These are phyloP conservation scores for Cystofilobasidium ferigula DNA, from an alignment of 768 basidiomycete species.

Conservation along the genomic window DNA sequence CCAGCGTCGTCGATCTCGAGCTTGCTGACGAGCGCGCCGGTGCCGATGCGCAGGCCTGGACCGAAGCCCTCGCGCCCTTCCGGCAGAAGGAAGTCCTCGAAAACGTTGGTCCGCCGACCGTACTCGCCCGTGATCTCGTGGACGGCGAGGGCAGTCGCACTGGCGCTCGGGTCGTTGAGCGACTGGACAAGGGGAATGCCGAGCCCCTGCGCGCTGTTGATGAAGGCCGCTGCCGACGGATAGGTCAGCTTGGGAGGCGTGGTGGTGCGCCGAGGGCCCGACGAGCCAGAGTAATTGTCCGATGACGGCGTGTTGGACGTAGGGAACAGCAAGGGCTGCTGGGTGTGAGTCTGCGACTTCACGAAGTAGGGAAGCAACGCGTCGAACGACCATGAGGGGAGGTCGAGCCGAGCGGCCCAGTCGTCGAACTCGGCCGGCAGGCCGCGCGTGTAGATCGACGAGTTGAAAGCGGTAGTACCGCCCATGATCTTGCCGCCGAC, in stretches of 20 bases:
- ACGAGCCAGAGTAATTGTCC: background rate
- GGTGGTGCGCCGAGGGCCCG: slow-evolving; percentile 21
- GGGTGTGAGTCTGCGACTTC: slow-evolving; percentile 10
- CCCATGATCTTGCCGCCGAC: slow-evolving; percentile 24
- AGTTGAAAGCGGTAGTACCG: slow-evolving; percentile 19
- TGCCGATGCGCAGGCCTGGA: slow-evolving; percentile 9
- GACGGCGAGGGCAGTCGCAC: slow-evolving; percentile 18
- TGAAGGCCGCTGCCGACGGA: slow-evolving; percentile 19
- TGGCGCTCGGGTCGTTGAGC: slow-evolving; percentile 19
- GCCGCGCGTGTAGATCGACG: slow-evolving; percentile 24
- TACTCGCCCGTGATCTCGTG: slow-evolving; percentile 24
- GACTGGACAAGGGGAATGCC: slow-evolving; percentile 18
- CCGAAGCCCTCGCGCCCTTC: slow-evolving; percentile 14
- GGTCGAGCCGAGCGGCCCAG: slow-evolving; percentile 15
- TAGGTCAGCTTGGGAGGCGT: slow-evolving; percentile 10
- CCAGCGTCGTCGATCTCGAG: slow-evolving; percentile 7
- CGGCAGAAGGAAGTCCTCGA: slow-evolving; percentile 14
- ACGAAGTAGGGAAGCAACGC: slow-evolving; percentile 19
- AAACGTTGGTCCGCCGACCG: slow-evolving; percentile 16
- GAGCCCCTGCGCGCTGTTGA: background rate
- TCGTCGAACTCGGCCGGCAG: slow-evolving; percentile 23
- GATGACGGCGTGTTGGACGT: background rate
- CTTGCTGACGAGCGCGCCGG: slow-evolving; percentile 18
- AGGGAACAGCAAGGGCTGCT: background rate
- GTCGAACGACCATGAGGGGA: slow-evolving; percentile 20